Base-by-base conservation (phyloP, 2,329 filamentous ascomycete genomes). In the Xylariaceae sp. region DNA sequence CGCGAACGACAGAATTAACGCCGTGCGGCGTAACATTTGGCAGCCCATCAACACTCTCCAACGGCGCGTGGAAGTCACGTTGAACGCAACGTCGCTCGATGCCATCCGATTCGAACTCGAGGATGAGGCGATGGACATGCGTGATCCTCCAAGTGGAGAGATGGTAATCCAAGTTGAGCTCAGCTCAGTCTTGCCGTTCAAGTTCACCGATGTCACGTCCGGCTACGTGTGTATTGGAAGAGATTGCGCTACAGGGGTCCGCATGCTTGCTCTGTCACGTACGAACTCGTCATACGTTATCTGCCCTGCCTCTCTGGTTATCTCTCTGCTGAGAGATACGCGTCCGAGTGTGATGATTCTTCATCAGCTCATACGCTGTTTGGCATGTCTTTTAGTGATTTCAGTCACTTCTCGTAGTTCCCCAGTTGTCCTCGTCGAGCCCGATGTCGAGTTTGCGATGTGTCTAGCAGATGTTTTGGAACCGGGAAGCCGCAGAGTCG, bases 1-100 rank as follows among this genome's bases (percentile, higher is more conserved):
- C 1, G 73, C 67, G 4, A 79, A 77, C 56, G 68, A 75, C 45
- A 69, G 74, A 0, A 64, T 73, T 52, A 79, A 78, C 53, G 70
- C 76, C 1, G 55, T 69, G 1, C 73, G 76, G 6, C 70, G 76
- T 5, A 58, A 74, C 1, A 70, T 79, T 7, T 62, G 69, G 0
- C 66, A 61, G 2, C 59, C 61, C 0, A 52, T 73, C 23, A 74
- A 77, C 59, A 75, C 73, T 0, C 66, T 75, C 3, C 66, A 69
- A n/a, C 64, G 67, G 0, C 55, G 61, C 7, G 66, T 77, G 2
- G 66, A 72, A 51, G 53, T 76, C 39, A 51, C 71, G 1, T 61
- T 66, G 0, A 13, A 58, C 3, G 23, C 57, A 4, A 54, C 50
- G 8, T 54, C 59, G 0, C 58, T 67, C 15, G 67, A 65, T 1